Base-by-base conservation (phyloP, 495 filamentous ascomycete species). In the Filosporella fistucella region DNA sequence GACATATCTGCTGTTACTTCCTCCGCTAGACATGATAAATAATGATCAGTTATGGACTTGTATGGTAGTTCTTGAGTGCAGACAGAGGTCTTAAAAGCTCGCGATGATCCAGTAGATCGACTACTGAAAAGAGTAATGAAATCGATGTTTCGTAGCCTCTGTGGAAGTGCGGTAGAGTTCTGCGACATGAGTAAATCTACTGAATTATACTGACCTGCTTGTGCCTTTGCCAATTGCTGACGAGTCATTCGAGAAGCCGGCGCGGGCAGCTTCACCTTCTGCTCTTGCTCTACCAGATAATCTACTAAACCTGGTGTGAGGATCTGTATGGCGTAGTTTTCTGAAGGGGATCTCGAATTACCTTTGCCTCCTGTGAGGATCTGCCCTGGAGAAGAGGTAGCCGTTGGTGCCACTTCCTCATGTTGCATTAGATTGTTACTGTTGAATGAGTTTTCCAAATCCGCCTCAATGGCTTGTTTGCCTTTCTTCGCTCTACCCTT, bases 171-270 rank as follows among this genome's bases (percentile, higher is more conserved):
- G 18, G 43, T 42, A 4, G 17, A 29, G 14, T 29, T 18, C 17
- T 18, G 12, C 2, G 24, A 18, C 16, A 20, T 22, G 20, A 46
- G 14, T 24, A 48, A 11, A 43, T 40, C 42, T 42, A 36, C 36
- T 32, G 26, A 32, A 35, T 47, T 18, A 54, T 67, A 78, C 60
- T 70, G 67, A 66, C 75, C 70, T 65, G 68, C 64, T 52, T 69
- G 66, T 60, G 74, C 70, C 56, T 72, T 73, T n/a, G 47, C 47
- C 11, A 51, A 18, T 49, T 63, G 60, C 14, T 40, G 61, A 55
- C 42, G 74, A 37, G 55, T 58, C 1, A 24, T 36, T 7, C 47
- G 74, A 64, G 53, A 69, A 63, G 35, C 63, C 44, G 46, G 59
- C 11, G 6, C 35, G n/a, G n/a, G n/a, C n/a, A n/a, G n/a, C n/a